Evolutionary conservation across 257 asterid genomes (phyloP), one percentile per base, ranked within the genome.

Genomic region (Solanum commersonii): DNA sequence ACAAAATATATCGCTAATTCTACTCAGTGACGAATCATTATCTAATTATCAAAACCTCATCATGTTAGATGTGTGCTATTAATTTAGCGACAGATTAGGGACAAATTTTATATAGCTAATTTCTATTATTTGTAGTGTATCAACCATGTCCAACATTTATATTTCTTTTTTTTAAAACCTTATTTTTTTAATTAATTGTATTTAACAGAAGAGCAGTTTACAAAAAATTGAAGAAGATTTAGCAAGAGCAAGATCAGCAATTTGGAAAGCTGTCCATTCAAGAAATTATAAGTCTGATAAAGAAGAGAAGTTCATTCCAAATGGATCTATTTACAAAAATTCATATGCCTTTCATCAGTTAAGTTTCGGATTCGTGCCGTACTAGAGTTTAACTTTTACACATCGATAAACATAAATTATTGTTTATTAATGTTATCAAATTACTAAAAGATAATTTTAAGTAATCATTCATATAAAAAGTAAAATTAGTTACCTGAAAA

Each of bases 301-400:
- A 79, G 83, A 38, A 76, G 82, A 79, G 74, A 25, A 10, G 7
- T 88, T 85, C 88, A 68, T 88, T 86, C 90, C 90, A 6, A 86
- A 46, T 23, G 88, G 87, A 9, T 88, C 90, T 35, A 4, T 88
- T 31, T 88, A 88, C 73, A 85, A 84, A 67, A 86, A 52, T 33
- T 40, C 90, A 31, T 86, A 85, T 56, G 90, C 88, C 73, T 88
- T 86, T 84, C 90, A 85, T 71, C 90, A 86, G 90, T 88, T 87
- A 49, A 74, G 88, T 88, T 52, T 77, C 31, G 42, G 25, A 8
- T 29, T 70, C 23, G 0, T 70, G 2, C 5, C 0, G 10, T 70
- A 63, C 1, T 0, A 68, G 74, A 70, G 77, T 70, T 70, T 70
- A 14, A 70, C 77, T 70, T 68, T 9, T 12, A 27, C 13, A 27